Evolutionary conservation across 2,329 filamentous ascomycete genomes (phyloP), one percentile per base, ranked within the genome.

Genomic region (Boeremia exigua): DNA sequence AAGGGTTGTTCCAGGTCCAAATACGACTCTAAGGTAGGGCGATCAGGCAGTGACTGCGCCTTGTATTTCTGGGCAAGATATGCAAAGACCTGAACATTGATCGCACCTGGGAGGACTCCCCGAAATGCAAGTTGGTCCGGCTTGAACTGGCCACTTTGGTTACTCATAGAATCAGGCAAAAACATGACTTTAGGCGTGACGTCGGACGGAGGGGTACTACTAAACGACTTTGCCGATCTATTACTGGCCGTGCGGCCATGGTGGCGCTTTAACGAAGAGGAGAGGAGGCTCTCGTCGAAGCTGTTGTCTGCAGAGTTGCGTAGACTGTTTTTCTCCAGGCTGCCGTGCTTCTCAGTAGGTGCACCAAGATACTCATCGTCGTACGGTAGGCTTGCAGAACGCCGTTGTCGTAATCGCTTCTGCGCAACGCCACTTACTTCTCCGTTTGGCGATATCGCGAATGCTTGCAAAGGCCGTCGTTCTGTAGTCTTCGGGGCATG

Each of bases 401-500:
- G 67, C 30, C 72, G 77, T 48, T 75, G 78, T 25, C 75, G 74
- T 19, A 77, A 75, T 57, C 84, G 77, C 61, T 78, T 81, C 67
- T 86, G 84, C 25, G 77, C 76, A 56, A 86, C 84, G 28, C 81
- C 79, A 51, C 81, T 77, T 47, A 87, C 75, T 45, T 85, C 82
- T 17, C 85, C 85, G 59, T 78, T 80, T 27, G 85, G 82, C 40
- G 84, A 85, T 70, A 86, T 80, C 37, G 81, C 81, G 58, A 86
- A 76, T 1, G 84, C 79, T 64, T 84, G 84, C 65, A 84, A 75
- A 50, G 81, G 82, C 33, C 84, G 79, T 56, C 82, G 79, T 63
- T 86, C 83, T 43, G 85, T 78, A n/a, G 83, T 78, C 60, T 86
- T 85, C 8, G 83, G 78, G 6, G 82, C 79, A 73, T 83, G 84